A percentile compares a stretch with the other conserved stretches of the same genome.
phyloP scores from a whole-genome alignment of 257 asterid genomes.

The Rubia yunnanensis region DNA sequence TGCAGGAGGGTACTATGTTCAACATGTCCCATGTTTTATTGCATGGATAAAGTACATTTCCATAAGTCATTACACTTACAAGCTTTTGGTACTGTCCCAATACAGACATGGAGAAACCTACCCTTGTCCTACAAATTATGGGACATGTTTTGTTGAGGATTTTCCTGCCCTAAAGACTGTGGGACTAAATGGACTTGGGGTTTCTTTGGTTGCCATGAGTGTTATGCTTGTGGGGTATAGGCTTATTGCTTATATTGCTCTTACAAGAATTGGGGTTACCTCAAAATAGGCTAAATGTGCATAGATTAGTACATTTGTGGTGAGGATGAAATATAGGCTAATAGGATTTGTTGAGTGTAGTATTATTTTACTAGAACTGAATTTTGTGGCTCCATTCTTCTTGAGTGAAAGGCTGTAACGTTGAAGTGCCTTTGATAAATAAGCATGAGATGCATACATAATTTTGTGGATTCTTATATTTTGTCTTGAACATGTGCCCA shows the following conservation, averaged over 20 bases:
- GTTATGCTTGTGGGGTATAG: conserved; percentile 62
- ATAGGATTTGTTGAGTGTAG: not conserved
- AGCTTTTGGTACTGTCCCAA: conserved; percentile 52
- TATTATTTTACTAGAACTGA: not conserved
- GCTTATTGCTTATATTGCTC: conserved; percentile 64
- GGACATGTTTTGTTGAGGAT: conserved; percentile 45
- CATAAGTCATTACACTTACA: conserved; percentile 43
- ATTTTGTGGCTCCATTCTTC: not conserved
- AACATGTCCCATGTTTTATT: conserved; percentile 48
- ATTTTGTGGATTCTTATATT: too few relatives aligned
- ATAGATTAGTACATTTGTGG: too few relatives aligned
- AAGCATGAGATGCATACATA: too few relatives aligned
- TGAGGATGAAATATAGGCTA: too few relatives aligned
- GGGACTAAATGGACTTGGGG: conserved; percentile 34
- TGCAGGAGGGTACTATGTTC: conserved; percentile 61
- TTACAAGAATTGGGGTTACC: conserved; percentile 61
- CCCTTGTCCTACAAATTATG: conserved; percentile 16
- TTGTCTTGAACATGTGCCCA: too few relatives aligned
- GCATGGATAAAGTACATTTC: conserved; percentile 67
- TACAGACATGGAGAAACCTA: conserved; percentile 37
- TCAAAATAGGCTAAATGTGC: conserved; percentile 24
- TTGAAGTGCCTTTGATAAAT: too few relatives aligned
- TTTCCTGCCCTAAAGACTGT: conserved; percentile 41
- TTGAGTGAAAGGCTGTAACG: not conserved
- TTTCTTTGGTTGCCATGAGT: conserved; percentile 33